Conservation (phyloP, 2,329 filamentous ascomycete species). For the Botryotinia convoluta region DNA sequence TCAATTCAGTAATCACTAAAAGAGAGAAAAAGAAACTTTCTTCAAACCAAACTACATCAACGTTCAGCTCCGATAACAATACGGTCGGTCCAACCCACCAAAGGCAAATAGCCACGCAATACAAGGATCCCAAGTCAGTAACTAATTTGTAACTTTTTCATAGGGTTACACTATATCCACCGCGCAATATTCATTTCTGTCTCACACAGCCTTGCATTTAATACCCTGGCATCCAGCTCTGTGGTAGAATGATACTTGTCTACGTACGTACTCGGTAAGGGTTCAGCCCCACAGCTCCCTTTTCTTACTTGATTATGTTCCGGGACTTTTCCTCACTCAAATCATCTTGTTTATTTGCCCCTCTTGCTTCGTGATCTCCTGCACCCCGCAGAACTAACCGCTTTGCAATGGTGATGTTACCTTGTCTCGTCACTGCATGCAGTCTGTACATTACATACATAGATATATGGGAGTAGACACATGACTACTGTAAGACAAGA, state of each 20-base stretch:
- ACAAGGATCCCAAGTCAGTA: neutral
- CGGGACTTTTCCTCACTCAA: neutral
- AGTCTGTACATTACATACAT: neutral
- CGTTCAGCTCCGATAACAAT: neutral
- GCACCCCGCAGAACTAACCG: constrained; percentile 10
- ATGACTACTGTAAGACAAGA: neutral
- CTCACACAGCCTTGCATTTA: constrained; percentile 1
- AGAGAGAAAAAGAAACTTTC: neutral
- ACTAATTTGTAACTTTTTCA: neutral
- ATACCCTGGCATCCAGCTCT: neutral
- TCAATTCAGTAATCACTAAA: neutral
- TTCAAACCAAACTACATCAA: neutral
- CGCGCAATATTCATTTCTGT: neutral
- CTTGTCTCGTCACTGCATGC: neutral
- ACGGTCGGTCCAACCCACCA: neutral
- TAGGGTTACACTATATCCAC: neutral
- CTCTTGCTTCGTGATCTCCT: constrained; percentile 12
- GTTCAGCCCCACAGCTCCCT: neutral
- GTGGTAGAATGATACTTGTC: neutral
- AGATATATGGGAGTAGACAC: neutral
- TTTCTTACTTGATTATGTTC: neutral
- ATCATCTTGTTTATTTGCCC: neutral
- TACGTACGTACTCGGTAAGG: constrained; percentile 5
- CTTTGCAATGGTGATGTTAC: neutral
- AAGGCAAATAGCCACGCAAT: neutral